These are phyloP conservation scores for Aaosphaeria pasadenensis DNA, from an alignment of 2,329 filamentous ascomycete genomes.

Conservation along the genomic window DNA sequence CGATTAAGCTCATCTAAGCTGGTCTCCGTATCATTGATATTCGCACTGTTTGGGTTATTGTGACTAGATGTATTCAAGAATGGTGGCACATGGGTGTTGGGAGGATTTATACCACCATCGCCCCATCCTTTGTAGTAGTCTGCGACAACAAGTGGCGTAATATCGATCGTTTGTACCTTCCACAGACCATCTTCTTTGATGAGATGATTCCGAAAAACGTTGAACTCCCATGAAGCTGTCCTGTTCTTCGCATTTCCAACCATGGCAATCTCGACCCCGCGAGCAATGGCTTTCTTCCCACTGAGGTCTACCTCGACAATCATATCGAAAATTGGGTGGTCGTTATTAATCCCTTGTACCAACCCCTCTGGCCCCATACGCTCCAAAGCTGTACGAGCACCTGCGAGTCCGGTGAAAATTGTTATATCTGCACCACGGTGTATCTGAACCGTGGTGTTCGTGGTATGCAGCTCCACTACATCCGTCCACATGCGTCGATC, in stretches of 20 bases:
- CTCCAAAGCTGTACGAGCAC: conserved; percentile 13
- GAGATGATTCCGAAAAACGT: conserved; percentile 18
- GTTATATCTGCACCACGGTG: neutral
- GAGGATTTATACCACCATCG: conserved; percentile 8
- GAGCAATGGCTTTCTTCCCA: conserved; percentile 12
- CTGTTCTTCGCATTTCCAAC: conserved; percentile 15
- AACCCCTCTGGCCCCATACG: conserved; percentile 18
- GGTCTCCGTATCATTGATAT: neutral
- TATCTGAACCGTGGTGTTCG: conserved; percentile 7
- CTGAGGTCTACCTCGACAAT: conserved; percentile 15
- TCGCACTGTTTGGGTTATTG: neutral
- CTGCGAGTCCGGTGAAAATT: conserved; percentile 9
- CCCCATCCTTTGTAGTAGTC: conserved; percentile 23
- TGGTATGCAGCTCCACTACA: conserved; percentile 18
- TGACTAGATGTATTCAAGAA: conserved; percentile 6
- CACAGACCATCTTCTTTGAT: conserved; percentile 16
- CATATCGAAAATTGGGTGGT: conserved; percentile 22
- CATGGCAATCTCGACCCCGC: conserved; percentile 22
- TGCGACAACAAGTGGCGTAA: conserved; percentile 17
- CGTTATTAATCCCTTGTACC: conserved; percentile 20
- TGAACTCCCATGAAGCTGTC: conserved; percentile 22
- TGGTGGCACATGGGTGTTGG: conserved; percentile 11
- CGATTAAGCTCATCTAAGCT: conserved; percentile 13
- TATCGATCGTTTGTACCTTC: conserved; percentile 14
- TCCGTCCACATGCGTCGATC: conserved; percentile 24